Percentiles rank a stretch among this genome's conserved stretches.
Conservation (phyloP, 768 basidiomycete genomes). For the Psilocybe cyanescens region DNA sequence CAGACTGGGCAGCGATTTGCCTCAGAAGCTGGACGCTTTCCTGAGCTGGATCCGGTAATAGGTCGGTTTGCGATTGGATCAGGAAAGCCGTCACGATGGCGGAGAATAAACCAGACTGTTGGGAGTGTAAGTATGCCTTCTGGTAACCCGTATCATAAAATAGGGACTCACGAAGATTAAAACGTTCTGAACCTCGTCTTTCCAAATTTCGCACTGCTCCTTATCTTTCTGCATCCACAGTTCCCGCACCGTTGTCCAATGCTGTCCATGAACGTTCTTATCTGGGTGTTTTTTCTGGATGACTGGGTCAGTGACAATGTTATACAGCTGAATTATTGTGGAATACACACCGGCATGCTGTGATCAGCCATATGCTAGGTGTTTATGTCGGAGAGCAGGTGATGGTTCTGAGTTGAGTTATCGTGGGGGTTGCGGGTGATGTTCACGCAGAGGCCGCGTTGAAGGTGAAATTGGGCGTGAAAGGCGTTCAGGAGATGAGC, state of each 20-base stretch:
- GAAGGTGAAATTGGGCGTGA: no score
- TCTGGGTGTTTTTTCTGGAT: neutral
- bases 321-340: no score
- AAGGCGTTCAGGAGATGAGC: no score
- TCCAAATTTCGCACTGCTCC: conserved; percentile 18
- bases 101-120: conserved; percentile 27
- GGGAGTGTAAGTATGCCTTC: neutral
- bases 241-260: conserved; percentile 5
- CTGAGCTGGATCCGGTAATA: conserved; percentile 19
- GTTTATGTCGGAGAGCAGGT: no score
- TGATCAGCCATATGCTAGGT: no score
- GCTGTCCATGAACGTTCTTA: conserved; percentile 11
- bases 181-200: conserved; percentile 18
- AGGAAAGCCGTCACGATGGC: conserved; percentile 26
- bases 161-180: conserved; percentile 14
- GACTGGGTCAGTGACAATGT: no score
- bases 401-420: no score
- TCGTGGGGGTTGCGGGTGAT: no score
- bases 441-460: no score
- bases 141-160: neutral
- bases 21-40: conserved; percentile 8
- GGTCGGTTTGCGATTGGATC: conserved; percentile 21
- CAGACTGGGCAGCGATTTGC: conserved; percentile 17
- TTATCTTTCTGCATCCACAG: conserved; percentile 15
- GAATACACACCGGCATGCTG: no score